Base-by-base conservation (phyloP, 108 stramenopile species). In the Parietichytrium sp. region DNA sequence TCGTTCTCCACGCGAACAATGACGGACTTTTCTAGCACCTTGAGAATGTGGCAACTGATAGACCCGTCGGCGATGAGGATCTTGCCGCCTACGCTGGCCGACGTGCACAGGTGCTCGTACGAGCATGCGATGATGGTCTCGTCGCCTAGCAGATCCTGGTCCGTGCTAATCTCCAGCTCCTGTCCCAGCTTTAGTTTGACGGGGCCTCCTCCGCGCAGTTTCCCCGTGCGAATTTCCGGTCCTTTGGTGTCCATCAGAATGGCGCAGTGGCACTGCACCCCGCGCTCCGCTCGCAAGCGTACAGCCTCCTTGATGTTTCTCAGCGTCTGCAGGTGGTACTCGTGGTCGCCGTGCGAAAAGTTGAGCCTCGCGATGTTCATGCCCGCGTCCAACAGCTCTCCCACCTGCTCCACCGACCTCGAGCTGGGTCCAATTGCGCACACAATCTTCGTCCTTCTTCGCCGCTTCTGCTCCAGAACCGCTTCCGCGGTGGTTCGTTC, bases 281-380 rank as follows among this genome's bases (percentile, higher is more conserved):
- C 29, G 78, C 83, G 84, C n/a, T 55, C 72, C 12, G 33, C 79
- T 12, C 79, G 79, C 4, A 54, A 42, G 3, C 54, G 31, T 10
- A 80, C 15, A 3, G 52, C 52, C 31, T 80, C 52, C 38, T 53
- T 53, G 20, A 80, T 18, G 23, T 55, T 38, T 0, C 1, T 20
- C 23, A 72, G 20, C 0, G 55, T 82, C 47, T 55, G 48, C 47
- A 3, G 16, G 26, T 38, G 93, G 27, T 86, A 90, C 47, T 88
- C 93, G 81, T 95, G 95, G 81, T 92, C 92, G 8, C 95, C 95
- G 80, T 95, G 95, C 54, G 86, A 84, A 83, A 95, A 95, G 86
- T 95, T 95, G 88, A 95, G 91, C 47, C 95, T 84, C 47, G 96
- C 96, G 52, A 94, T 90, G 77, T 90, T 93, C 91, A 97, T 92